These are phyloP conservation scores for Blepharisma japonicum DNA, from an alignment of 73 alveolate genomes.

Conservation along the genomic window DNA sequence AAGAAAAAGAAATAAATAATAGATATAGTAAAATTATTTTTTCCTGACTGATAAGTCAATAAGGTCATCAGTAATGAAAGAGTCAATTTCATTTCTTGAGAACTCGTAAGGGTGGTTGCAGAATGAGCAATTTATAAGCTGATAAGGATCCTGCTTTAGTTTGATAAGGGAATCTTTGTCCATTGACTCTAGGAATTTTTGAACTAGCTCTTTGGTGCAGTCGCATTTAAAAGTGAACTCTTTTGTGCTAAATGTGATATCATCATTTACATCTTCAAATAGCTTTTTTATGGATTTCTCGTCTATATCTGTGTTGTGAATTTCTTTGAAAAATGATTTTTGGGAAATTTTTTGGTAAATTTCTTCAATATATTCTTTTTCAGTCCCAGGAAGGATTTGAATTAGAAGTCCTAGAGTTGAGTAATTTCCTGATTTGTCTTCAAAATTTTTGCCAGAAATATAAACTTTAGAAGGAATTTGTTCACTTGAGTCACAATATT, in stretches of 20 bases:
- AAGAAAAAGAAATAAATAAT: constrained; percentile 10
- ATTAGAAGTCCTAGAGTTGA: background rate
- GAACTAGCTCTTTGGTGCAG: constrained; percentile 1
- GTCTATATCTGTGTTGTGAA: background rate
- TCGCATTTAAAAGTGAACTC: constrained; percentile 20
- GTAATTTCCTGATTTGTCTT: background rate
- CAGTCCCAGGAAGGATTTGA: background rate
- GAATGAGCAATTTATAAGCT: background rate
- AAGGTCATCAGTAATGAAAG: background rate
- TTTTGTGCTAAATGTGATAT: background rate
- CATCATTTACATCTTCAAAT: background rate
- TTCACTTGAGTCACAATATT: background rate
- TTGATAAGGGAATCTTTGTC: background rate
- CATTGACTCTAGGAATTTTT: background rate
- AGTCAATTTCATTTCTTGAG: background rate
- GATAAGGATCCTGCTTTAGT: background rate
- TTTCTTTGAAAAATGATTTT: background rate
- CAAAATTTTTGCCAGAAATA: background rate
- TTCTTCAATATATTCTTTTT: background rate
- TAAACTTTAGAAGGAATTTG: background rate
- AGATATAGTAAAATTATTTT: too few species aligned
- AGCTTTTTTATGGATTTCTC: background rate
- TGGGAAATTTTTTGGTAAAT: background rate
- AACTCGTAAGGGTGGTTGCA: constrained; percentile 9
- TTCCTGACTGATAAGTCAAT: background rate